Evolutionary conservation across 148 eudicot species (phyloP).

Genomic region (Rhododendron kiyosumense): DNA sequence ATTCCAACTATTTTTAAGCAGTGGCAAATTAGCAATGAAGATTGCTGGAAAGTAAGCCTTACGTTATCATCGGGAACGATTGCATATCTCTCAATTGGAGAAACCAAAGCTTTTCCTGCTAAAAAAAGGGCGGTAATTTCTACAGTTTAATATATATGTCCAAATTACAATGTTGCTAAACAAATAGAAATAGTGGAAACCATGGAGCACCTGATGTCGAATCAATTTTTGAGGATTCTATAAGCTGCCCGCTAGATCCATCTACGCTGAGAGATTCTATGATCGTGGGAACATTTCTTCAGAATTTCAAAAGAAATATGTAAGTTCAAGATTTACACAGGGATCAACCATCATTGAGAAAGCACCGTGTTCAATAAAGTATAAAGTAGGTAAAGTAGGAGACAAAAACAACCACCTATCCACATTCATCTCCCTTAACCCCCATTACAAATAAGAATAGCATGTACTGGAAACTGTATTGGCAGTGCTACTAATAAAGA

Average conservation of each 20-base stretch:
- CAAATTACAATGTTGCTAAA: background rate
- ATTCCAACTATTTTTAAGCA: background rate
- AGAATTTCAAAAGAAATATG: background rate
- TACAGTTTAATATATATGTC: background rate
- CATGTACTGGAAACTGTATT: background rate
- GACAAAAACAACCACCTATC: background rate
- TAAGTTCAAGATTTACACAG: background rate
- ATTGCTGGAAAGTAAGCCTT: conserved; percentile 6
- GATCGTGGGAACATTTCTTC: conserved; percentile 62
- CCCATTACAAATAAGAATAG: background rate
- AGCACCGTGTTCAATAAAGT: background rate
- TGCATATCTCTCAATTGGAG: conserved; percentile 52
- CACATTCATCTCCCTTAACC: background rate
- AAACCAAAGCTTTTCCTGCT: conserved; percentile 43
- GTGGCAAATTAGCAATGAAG: background rate
- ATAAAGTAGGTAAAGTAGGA: background rate
- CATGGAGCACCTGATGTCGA: conserved; percentile 31
- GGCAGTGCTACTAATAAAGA: background rate
- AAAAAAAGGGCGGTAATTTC: background rate
- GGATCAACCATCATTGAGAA: background rate
- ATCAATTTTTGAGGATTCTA: conserved; percentile 49
- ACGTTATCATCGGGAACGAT: conserved; percentile 61
- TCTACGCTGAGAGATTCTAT: conserved; percentile 55
- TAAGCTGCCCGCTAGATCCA: conserved; percentile 47
- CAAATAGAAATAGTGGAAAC: background rate